Evolutionary conservation across 2,329 filamentous ascomycete genomes (phyloP), one percentile per base, ranked within the genome.

Genomic region (Microdochium nivale): DNA sequence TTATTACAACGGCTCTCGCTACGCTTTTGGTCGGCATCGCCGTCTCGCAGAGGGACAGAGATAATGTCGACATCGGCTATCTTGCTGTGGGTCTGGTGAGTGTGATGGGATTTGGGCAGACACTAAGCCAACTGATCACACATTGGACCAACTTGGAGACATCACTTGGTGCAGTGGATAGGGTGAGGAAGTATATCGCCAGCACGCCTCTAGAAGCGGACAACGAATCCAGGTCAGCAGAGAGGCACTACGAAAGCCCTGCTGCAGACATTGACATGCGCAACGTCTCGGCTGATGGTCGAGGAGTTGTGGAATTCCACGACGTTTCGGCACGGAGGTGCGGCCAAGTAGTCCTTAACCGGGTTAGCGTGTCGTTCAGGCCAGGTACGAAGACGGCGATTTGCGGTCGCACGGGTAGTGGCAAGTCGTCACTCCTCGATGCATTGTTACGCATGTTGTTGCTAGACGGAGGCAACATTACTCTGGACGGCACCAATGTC

Each of bases 1-100:
- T 79, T 14, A 63, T 78, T 40, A 61, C 71, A 1, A 70, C 73
- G 0, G 67, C 58, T 3, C 65, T 78, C 37, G 72, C 73, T 1
- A 62, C 71, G 2, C 53, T 74, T 1, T 55, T 78, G 3, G 70
- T 77, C 14, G 64, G 69, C 4, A 60, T 79, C 2, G 69, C 73
- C 1, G 68, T 76, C 1, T 52, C 63, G 16, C 48, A 54, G 1
- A 7, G 33, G 33, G 33, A 37, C 7, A 37, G 30, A 33, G 54
- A 53, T 1, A 54, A 53, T 0, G 59, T 64, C 3, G 61, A 55
- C 11, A 55, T 59, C 16, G 66, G 68, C 2, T 59, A 65, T 2
- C 60, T 67, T 3, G 69, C 67, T 0, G 49, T 65, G 5, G 60
- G 60, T 3, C 55, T 65, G 51, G 54, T 59, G 11, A 59, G 58